Evolutionary conservation across 306 rosid genomes (phyloP).

Genomic region (Begonia masoniana): DNA sequence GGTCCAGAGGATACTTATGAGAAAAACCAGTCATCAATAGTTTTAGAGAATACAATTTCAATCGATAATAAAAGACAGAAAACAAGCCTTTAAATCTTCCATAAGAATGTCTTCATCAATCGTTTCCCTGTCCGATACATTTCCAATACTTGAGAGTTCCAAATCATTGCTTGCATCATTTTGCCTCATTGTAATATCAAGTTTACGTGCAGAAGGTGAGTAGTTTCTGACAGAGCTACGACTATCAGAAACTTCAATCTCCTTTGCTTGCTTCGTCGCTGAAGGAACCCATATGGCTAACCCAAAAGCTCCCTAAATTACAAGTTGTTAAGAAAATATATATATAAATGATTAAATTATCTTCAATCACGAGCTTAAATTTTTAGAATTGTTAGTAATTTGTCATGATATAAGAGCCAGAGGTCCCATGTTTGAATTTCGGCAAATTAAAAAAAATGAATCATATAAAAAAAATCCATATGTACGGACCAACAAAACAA

Average conservation of each 20-base stretch:
- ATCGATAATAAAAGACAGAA: conserved; percentile 3
- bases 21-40: conserved; percentile 3
- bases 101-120: conserved; percentile 50
- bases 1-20: background rate
- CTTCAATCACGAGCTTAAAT: too few relatives aligned
- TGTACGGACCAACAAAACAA: too few relatives aligned
- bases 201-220: conserved; percentile 38
- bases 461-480: too few relatives aligned
- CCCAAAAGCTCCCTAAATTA: conserved; percentile 87
- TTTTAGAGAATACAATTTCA: background rate
- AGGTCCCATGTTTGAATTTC: too few relatives aligned
- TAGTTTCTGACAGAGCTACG: conserved; percentile 47
- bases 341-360: too few relatives aligned
- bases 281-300: conserved; percentile 99
- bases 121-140: conserved; percentile 30
- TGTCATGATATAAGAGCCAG: too few relatives aligned
- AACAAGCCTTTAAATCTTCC: conserved; percentile 63
- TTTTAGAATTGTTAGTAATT: too few relatives aligned
- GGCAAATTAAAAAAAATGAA: too few relatives aligned
- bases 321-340: too few relatives aligned
- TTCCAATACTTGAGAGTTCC: conserved; percentile 50
- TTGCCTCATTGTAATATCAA: conserved; percentile 30
- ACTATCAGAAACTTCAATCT: conserved; percentile 44
- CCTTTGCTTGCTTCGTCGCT: conserved; percentile 64
- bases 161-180: conserved; percentile 28